Percentiles rank a stretch among this genome's conserved stretches.
These are phyloP conservation scores for Penicillium crystallinum DNA, from an alignment of 495 filamentous ascomycete genomes.

Conservation along the genomic window DNA sequence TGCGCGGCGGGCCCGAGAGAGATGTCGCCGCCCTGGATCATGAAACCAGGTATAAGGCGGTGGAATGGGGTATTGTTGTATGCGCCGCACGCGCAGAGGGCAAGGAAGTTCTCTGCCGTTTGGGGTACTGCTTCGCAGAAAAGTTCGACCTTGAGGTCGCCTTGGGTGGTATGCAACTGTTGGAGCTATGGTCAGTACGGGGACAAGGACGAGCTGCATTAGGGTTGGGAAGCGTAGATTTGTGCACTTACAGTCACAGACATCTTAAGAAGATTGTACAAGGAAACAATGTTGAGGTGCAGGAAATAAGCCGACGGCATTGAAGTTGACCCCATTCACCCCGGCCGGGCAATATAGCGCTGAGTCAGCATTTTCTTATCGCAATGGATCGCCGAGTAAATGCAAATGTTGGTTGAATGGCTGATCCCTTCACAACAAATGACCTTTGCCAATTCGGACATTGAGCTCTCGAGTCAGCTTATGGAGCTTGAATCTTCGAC, in stretches of 20 bases:
- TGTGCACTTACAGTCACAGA: slow-evolving; percentile 30
- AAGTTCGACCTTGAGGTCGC: slow-evolving; percentile 91
- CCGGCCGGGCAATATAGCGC: slow-evolving; percentile 5
- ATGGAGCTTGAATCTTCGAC: background rate
- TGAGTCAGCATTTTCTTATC: slow-evolving; percentile 19
- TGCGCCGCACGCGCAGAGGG: slow-evolving; percentile 83
- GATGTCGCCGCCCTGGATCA: slow-evolving; percentile 85
- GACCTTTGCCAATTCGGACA: background rate
- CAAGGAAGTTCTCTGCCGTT: slow-evolving; percentile 95
- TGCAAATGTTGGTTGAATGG: slow-evolving; percentile 3
- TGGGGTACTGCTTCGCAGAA: slow-evolving; percentile 94
- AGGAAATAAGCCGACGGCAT: slow-evolving; percentile 1
- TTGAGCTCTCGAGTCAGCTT: too few species aligned
- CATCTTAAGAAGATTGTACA: slow-evolving; percentile 14
- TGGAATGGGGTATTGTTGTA: slow-evolving; percentile 90
- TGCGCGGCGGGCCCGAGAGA: slow-evolving; percentile 52
- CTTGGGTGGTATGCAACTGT: slow-evolving; percentile 82
- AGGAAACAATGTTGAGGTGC: background rate
- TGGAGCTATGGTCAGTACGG: slow-evolving; percentile 30
- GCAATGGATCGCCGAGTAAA: slow-evolving; percentile 5
- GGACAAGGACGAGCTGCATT: background rate
- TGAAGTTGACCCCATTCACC: background rate
- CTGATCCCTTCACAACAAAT: background rate
- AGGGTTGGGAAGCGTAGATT: background rate
- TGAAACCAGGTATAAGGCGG: slow-evolving; percentile 83